Conservation (phyloP, 2,329 filamentous ascomycete genomes). For the Talaromyces sp. region DNA sequence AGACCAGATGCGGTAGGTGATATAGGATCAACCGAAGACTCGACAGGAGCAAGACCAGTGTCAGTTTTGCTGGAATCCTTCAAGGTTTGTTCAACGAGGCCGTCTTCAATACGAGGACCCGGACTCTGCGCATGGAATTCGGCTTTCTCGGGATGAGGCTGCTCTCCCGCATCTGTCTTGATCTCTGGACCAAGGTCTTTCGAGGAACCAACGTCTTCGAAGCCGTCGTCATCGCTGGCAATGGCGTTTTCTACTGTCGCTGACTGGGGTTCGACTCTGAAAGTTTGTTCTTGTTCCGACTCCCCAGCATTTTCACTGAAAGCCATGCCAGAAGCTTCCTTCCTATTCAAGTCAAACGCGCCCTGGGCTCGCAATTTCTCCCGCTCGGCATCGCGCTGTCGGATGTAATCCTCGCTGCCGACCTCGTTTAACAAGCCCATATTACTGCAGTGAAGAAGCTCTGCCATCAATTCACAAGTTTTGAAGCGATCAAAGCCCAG, state of each 20-base stretch:
- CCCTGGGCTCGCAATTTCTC: conserved; percentile 76
- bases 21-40: conserved; percentile 29
- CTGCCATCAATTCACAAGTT: conserved; percentile 97
- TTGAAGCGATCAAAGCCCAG: conserved; percentile 98
- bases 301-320: conserved; percentile 47
- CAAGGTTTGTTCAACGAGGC: conserved; percentile 75
- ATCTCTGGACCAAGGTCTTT: conserved; percentile 59
- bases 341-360: conserved; percentile 54
- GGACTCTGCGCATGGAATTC: conserved; percentile 32
- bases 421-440: conserved; percentile 93
- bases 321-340: conserved; percentile 56
- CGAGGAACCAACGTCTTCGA: conserved; percentile 75
- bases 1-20: conserved; percentile 55
- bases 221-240: conserved; percentile 82
- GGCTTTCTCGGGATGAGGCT: conserved; percentile 10
- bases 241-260: conserved; percentile 75
- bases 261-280: conserved; percentile 42
- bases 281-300: conserved; percentile 41
- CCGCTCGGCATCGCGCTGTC: conserved; percentile 73
- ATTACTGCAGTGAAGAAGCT: conserved; percentile 95
- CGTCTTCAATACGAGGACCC: conserved; percentile 60
- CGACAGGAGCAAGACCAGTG: neutral
- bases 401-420: conserved; percentile 84
- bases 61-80: conserved; percentile 35
- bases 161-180: conserved; percentile 19